phyloP scores from a whole-genome alignment of 495 filamentous ascomycete genomes.

The Xylaria sp. region DNA sequence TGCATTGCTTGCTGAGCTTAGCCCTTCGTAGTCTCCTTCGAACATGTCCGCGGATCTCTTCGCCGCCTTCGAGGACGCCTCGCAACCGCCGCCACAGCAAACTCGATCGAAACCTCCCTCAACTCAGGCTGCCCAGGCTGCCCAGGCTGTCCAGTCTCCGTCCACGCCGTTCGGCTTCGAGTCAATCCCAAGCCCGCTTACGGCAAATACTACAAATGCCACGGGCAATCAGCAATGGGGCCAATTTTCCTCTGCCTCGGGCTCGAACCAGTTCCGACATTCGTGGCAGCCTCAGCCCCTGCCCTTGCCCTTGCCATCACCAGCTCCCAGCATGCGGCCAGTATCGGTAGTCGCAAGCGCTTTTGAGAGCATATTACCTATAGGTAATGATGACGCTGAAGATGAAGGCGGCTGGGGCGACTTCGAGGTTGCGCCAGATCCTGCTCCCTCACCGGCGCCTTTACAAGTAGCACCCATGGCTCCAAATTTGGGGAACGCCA shows the following conservation, averaged over 20 bases:
- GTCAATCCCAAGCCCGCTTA: slow-evolving; percentile 33
- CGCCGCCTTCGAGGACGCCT: slow-evolving; percentile 67
- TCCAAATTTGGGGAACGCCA: slow-evolving; percentile 27
- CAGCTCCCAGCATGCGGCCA: slow-evolving; percentile 1
- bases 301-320: too few relatives aligned
- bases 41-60: slow-evolving; percentile 79
- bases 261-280: slow-evolving; percentile 14
- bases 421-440: slow-evolving; percentile 64
- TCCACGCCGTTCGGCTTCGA: slow-evolving; percentile 30
- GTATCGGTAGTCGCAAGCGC: background rate
- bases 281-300: slow-evolving; percentile 12
- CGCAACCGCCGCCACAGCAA: slow-evolving; percentile 37
- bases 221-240: slow-evolving; percentile 30
- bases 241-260: slow-evolving; percentile 28
- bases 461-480: slow-evolving; percentile 7
- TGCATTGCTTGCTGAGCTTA: background rate
- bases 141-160: too few relatives aligned
- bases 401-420: slow-evolving; percentile 74
- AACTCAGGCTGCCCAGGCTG: too few relatives aligned
- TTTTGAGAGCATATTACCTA: background rate
- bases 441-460: slow-evolving; percentile 17
- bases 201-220: slow-evolving; percentile 28
- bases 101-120: slow-evolving; percentile 31
- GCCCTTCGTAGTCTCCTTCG: background rate
- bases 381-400: slow-evolving; percentile 34